Evolutionary conservation across 495 filamentous ascomycete genomes (phyloP).

Genomic region (Glonium stellatum): DNA sequence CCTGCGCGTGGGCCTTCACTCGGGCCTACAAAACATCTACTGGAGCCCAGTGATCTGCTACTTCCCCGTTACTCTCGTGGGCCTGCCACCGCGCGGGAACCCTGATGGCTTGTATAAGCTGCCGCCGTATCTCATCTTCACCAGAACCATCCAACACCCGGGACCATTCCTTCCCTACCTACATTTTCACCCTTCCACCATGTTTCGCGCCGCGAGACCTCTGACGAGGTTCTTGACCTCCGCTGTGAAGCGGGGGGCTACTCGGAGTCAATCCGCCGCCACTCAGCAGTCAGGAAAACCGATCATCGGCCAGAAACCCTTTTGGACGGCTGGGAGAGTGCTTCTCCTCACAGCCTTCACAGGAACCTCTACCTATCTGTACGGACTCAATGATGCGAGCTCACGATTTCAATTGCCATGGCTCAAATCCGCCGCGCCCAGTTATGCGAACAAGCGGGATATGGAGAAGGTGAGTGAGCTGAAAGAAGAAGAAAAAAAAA

Average conservation of each 20-base stretch:
- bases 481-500: too few relatives aligned
- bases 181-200: conserved; percentile 6
- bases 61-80: conserved; percentile 2
- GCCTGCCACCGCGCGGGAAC: background rate
- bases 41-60: conserved; percentile 8
- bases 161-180: conserved; percentile 9
- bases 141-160: conserved; percentile 1
- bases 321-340: conserved; percentile 36
- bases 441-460: conserved; percentile 31
- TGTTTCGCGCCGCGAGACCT: conserved; percentile 19
- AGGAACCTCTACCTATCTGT: conserved; percentile 31
- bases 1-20: conserved; percentile 14
- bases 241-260: conserved; percentile 21
- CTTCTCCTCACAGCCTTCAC: conserved; percentile 34
- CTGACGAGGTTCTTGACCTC: conserved; percentile 20
- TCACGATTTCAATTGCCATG: conserved; percentile 12
- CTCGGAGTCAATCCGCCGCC: conserved; percentile 19
- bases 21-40: conserved; percentile 27
- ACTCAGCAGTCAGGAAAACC: conserved; percentile 13
- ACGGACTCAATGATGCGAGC: conserved; percentile 27
- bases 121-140: background rate
- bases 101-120: conserved; percentile 21
- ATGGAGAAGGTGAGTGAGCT: conserved; percentile 33
- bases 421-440: conserved; percentile 16
- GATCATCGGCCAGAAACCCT: conserved; percentile 17